Evolutionary conservation across 192 early-diverging fungal species (phyloP), one percentile per base, ranked within the genome.

Genomic region (Rhizophagus clarus): DNA sequence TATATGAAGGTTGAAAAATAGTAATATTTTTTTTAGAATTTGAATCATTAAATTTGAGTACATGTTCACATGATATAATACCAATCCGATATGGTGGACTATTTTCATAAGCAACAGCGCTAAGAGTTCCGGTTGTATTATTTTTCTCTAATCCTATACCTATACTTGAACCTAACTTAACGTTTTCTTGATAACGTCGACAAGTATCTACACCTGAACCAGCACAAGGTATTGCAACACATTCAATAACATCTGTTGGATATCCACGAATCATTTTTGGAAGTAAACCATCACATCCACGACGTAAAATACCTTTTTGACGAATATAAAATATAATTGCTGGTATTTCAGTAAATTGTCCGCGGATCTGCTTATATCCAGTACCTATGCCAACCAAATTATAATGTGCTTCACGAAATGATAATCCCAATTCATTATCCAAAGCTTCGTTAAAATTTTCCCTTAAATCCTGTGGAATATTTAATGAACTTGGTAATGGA

Each of bases 131-230:
- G 17, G 69, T n/a, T 9, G 9, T 40, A 24, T 71, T 34, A 4
- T 34, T 7, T n/a, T 11, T 3, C 42, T 71, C 69, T 40, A 9
- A 29, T 42, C 9, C 7, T 71, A 71, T 37, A 9, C 69, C 34
- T 71, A 71, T 71, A 45, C 69, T 71, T 31, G 69, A 71, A 8
- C 34, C 69, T 17, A 71, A 71, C 4, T 45, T 37, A 42, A 71
- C 69, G 22, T n/a, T 17, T 14, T 7, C 15, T 24, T 71, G n/a
- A 71, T 71, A 71, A 71, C 22, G 2, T 71, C 37, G 31, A 71
- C 34, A 71, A 71, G 15, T 40, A 37, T 22, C 24, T n/a, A 22
- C 20, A 71, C 34, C 69, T 24, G n/a, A 71, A 22, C 69, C 34
- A 14, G 49, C 1, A 34, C 24, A 71, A 8, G 69, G 69, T 15